Evolutionary conservation across 768 basidiomycete genomes (phyloP), one percentile per base, ranked within the genome.

Genomic region (Leucogyrophana mollusca): DNA sequence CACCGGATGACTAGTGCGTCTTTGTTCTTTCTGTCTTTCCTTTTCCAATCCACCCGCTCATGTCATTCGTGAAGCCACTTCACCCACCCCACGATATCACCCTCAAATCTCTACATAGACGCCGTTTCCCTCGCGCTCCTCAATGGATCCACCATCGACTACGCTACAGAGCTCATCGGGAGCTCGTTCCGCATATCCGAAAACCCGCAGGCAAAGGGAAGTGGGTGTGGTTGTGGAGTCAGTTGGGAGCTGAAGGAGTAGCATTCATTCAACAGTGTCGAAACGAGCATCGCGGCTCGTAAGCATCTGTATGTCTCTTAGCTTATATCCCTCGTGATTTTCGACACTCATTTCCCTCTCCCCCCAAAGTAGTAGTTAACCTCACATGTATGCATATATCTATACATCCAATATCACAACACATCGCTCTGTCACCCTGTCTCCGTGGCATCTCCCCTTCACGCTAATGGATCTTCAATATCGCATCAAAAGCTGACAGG

Each of bases 161-260:
- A 84, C 59, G 87, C 89, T 0, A 95, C 93, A 0, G 95, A 97
- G 66, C 79, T 97, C 30, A 98, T 98, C 56, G 95, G 95, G 10
- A 90, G 88, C 61, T 86, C 83, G 36, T 99, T 99, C 65, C 73
- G 87, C 9, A 67, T 97, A 3, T 61, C 77, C 8, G 81, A 87
- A 18, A 99, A 98, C 56, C 95, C 95, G 0, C 90, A 91, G 64
- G 87, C 94, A 0, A 86, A 91, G 54, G 91, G 91, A 2, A 81
- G 78, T 36, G 90, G 90, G 0, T 98, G 95, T 52, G 94, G 95
- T 1, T 99, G 95, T 58, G 95, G 95, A 13, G 85, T 97, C 17
- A 94, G 92, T 60, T 96, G 92, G 94, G 93, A 94, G 60, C 72
- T 91, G 46, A 90, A 90, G 60, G 52, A 46, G 20, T 56, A 45